These are phyloP conservation scores for Fonsecaea pedrosoi DNA, from an alignment of 2,329 filamentous ascomycete genomes.

Conservation along the genomic window DNA sequence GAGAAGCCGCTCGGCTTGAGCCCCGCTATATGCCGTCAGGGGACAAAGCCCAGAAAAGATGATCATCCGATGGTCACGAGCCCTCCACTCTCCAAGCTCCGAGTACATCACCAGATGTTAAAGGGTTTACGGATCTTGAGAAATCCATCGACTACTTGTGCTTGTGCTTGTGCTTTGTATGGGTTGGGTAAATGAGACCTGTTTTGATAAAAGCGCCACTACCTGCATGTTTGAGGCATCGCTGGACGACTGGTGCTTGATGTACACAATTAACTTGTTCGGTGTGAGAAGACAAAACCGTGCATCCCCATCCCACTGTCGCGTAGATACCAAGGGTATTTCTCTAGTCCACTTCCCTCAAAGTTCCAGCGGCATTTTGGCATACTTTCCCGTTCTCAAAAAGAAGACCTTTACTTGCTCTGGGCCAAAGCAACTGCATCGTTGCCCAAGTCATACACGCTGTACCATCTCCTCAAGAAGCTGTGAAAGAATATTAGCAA, in stretches of 20 bases:
- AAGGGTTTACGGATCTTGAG: background rate
- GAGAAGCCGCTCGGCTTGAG: background rate
- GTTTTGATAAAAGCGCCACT: background rate
- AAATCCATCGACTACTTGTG: constrained; percentile 2
- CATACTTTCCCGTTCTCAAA: background rate
- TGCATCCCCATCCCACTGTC: background rate
- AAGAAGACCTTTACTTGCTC: constrained; percentile 65
- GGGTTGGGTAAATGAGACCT: constrained; percentile 5
- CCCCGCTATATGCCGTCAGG: constrained; percentile 12
- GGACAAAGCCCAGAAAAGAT: constrained; percentile 1
- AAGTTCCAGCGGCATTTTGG: constrained; percentile 9
- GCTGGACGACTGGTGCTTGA: constrained; percentile 9
- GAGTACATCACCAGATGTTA: constrained; percentile 16
- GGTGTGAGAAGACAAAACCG: constrained; percentile 4
- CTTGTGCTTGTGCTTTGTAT: too few species aligned
- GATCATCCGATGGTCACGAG: constrained; percentile 18
- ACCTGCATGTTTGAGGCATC: background rate
- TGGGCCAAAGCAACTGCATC: constrained; percentile 86
- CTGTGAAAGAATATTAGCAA: constrained; percentile 44
- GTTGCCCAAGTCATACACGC: constrained; percentile 87
- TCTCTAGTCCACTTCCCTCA: background rate
- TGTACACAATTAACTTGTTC: constrained; percentile 20
- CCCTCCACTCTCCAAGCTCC: background rate
- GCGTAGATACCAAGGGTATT: background rate
- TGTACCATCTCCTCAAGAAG: constrained; percentile 60